Evolutionary conservation across 768 basidiomycete genomes (phyloP).

Genomic region (Tricholoma hemisulphureum): DNA sequence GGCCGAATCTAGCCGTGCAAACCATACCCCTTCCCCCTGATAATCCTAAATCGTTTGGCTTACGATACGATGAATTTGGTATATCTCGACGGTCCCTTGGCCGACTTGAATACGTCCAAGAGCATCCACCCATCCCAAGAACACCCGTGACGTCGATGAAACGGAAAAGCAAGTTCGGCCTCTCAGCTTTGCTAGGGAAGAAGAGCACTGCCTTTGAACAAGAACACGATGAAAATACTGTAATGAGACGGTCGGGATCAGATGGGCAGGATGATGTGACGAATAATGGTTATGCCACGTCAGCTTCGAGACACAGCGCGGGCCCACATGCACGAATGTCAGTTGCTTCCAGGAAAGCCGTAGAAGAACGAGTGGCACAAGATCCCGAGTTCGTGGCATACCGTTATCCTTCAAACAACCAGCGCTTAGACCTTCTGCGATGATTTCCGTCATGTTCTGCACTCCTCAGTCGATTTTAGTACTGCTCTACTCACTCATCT

Average conservation of each 20-base stretch:
- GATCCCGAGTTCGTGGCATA: slow-evolving; percentile 84
- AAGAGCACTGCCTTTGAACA: slow-evolving; percentile 36
- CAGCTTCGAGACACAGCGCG: slow-evolving; percentile 51
- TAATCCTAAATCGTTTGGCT: slow-evolving; percentile 35
- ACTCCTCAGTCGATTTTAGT: neutral
- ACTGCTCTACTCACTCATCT: neutral
- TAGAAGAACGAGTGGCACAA: slow-evolving; percentile 81
- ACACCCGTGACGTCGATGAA: slow-evolving; percentile 45
- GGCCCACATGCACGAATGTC: slow-evolving; percentile 53
- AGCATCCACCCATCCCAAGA: slow-evolving; percentile 21
- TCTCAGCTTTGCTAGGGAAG: slow-evolving; percentile 66
- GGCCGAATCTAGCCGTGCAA: slow-evolving; percentile 51
- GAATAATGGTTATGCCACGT: slow-evolving; percentile 45
- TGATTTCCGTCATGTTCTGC: slow-evolving; percentile 20
- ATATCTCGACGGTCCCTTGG: slow-evolving; percentile 59
- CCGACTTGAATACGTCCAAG: slow-evolving; percentile 36
- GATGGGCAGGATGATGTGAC: slow-evolving; percentile 50
- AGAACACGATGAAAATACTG: slow-evolving; percentile 35
- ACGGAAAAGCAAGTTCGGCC: slow-evolving; percentile 72
- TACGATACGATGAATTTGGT: slow-evolving; percentile 73
- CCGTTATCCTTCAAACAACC: slow-evolving; percentile 79
- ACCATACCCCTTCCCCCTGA: slow-evolving; percentile 45
- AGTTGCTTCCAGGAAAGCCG: slow-evolving; percentile 62
- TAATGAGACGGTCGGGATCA: slow-evolving; percentile 42
- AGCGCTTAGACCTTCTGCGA: slow-evolving; percentile 61